Base-by-base conservation (phyloP, 2,329 filamentous ascomycete genomes). In the Zasmidium angulare region DNA sequence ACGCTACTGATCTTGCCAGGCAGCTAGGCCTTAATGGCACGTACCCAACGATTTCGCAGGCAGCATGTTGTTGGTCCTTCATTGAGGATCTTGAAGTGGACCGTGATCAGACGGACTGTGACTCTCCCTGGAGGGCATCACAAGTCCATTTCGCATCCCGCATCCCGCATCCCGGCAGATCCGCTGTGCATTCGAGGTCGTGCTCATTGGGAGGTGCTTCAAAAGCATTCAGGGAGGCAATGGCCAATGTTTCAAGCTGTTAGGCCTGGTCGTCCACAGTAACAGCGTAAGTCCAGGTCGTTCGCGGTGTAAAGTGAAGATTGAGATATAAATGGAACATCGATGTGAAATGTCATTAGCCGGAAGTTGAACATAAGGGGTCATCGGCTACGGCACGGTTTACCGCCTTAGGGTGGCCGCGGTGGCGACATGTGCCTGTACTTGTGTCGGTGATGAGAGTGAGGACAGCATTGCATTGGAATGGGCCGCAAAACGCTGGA, bases 61-160 rank as follows among this genome's bases (percentile, higher is more conserved):
- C 64, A 66, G 53, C 60, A 64, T 50, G 24, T 66, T 43, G 58
- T 64, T 20, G 64, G 62, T 22, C 60, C 62, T 17, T 56, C 59
- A 29, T 26, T 65, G 48, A 36, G 36, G 31, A 50, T 63, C 7
- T 46, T 63, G 40, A 55, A 51, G 9, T 58, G 59, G 59, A 47
- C 11, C 26, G 26, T 6, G 6, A 29, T 29, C 6, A 29, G 11
- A 29, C 4, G 26, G 26, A 29, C 26, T 29, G 26, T 11, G 11
- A 29, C 26, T 29, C 6, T 29, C 11, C 6, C 6, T 11, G 26
- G 4, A 17, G 3, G 7, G 36, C 7, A 7, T 17, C 36, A 43
- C 36, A 43, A 10, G 36, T 17, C 36, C 26, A 29, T 6, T 29
- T 11, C 26, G 11, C 26, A 4, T 29, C 4, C 26, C 26, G 26